These are phyloP conservation scores for Aspergillus bridgeri DNA, from an alignment of 495 filamentous ascomycete species.

Conservation along the genomic window DNA sequence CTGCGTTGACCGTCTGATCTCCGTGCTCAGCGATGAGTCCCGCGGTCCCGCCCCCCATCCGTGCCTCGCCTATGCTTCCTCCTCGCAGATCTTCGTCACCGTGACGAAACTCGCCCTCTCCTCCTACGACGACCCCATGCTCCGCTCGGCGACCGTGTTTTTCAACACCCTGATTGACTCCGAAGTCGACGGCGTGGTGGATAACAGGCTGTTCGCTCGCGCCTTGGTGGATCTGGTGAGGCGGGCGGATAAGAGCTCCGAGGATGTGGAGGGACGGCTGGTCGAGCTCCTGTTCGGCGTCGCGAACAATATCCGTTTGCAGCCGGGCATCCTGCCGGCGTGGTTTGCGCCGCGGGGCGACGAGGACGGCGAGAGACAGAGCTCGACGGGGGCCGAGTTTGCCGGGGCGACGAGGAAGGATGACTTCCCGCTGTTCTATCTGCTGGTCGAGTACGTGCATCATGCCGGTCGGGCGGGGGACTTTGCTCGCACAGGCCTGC, in stretches of 20 bases:
- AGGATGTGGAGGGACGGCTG: constrained; percentile 76
- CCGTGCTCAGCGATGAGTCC: constrained; percentile 82
- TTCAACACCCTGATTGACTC: constrained; percentile 91
- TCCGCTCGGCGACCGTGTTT: constrained; percentile 75
- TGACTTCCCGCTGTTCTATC: constrained; percentile 93
- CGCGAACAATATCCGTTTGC: constrained; percentile 87
- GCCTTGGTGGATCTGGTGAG: constrained; percentile 76
- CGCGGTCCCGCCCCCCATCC: constrained; percentile 83
- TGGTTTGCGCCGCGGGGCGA: constrained; percentile 67
- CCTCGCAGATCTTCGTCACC: constrained; percentile 80
- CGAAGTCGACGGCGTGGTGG: constrained; percentile 90
- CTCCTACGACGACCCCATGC: constrained; percentile 72
- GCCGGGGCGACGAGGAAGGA: constrained; percentile 83
- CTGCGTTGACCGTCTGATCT: constrained; percentile 65
- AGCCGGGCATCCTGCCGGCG: constrained; percentile 75
- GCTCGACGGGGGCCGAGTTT: constrained; percentile 60
- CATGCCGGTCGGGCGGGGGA: constrained; percentile 89
- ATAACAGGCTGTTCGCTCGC: constrained; percentile 76
- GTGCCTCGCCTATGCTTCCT: constrained; percentile 78
- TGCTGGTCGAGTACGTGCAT: constrained; percentile 93
- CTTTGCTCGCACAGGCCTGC: constrained; percentile 91
- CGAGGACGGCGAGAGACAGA: constrained; percentile 40
- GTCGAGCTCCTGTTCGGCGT: constrained; percentile 92
- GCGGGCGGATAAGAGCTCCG: constrained; percentile 53
- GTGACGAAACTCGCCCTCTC: constrained; percentile 80